phyloP scores from a whole-genome alignment of 2,329 filamentous ascomycete genomes.

The Fusarium scirpi region DNA sequence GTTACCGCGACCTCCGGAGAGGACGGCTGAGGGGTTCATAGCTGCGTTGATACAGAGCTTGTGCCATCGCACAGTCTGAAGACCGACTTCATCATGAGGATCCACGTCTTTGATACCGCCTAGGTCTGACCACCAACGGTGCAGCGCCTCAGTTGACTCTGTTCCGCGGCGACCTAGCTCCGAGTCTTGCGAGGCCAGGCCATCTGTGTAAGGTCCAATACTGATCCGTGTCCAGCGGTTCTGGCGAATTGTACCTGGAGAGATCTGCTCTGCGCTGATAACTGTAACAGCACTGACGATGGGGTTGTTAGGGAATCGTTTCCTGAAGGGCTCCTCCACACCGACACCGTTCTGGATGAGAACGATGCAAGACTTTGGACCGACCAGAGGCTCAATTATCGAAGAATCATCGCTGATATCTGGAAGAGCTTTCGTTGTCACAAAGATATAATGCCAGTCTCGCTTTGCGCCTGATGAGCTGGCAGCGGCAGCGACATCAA shows the following conservation, averaged over 20 bases:
- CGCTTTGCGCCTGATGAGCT: constrained; percentile 36
- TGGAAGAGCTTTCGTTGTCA: constrained; percentile 77
- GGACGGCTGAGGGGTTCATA: constrained; percentile 78
- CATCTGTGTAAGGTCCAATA: constrained; percentile 72
- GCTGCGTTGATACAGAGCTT: constrained; percentile 82
- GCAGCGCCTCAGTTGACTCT: constrained; percentile 62
- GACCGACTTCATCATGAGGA: constrained; percentile 71
- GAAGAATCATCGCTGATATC: constrained; percentile 71
- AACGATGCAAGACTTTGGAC: constrained; percentile 67
- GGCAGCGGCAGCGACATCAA: constrained; percentile 63
- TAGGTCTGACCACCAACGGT: constrained; percentile 63
- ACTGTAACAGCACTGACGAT: constrained; percentile 78
- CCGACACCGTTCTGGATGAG: constrained; percentile 78
- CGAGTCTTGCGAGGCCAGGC: constrained; percentile 54
- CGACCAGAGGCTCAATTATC: constrained; percentile 71
- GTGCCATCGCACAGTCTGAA: constrained; percentile 80
- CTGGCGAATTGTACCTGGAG: constrained; percentile 72
- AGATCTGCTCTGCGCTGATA: constrained; percentile 74
- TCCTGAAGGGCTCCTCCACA: constrained; percentile 74
- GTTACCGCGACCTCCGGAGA: constrained; percentile 73
- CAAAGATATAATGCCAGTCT: constrained; percentile 71
- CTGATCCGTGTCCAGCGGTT: constrained; percentile 81
- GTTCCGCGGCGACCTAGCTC: constrained; percentile 52
- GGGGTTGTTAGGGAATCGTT: constrained; percentile 69
- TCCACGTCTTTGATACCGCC: constrained; percentile 75